phyloP scores from a whole-genome alignment of 2,329 filamentous ascomycete species.

The Tolypocladium guangdongense region DNA sequence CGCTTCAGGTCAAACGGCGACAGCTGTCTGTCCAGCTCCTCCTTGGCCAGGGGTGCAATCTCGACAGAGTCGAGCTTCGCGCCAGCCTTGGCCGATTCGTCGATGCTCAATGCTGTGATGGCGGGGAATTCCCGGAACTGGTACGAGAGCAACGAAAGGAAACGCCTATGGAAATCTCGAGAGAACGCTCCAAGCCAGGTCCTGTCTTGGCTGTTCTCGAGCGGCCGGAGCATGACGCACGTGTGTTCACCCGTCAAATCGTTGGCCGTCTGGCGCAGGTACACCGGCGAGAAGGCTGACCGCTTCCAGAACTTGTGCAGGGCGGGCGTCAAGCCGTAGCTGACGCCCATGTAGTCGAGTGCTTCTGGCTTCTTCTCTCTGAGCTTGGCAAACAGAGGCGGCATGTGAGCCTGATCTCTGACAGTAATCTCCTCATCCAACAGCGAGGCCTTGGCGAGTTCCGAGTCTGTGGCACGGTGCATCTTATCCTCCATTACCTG shows the following conservation, averaged over 20 bases:
- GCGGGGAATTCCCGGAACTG: conserved; percentile 79
- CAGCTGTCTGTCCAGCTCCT: conserved; percentile 65
- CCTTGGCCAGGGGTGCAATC: conserved; percentile 52
- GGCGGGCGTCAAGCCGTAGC: conserved; percentile 76
- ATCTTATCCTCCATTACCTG: conserved; percentile 49
- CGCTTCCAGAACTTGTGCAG: conserved; percentile 98
- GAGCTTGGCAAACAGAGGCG: conserved; percentile 82
- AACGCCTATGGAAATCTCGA: conserved; percentile 89
- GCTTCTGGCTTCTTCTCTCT: conserved; percentile 68
- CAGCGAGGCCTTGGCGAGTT: conserved; percentile 65
- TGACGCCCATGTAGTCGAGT: conserved; percentile 91
- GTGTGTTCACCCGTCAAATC: conserved; percentile 96
- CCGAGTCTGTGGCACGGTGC: conserved; percentile 69
- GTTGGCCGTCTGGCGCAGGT: conserved; percentile 89
- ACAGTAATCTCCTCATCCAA: conserved; percentile 83
- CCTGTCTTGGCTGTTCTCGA: conserved; percentile 56
- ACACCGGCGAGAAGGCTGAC: conserved; percentile 75
- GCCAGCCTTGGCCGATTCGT: conserved; percentile 70
- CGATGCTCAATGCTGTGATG: conserved; percentile 71
- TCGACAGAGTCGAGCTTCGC: conserved; percentile 49
- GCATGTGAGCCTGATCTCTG: conserved; percentile 82
- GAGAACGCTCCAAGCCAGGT: conserved; percentile 87
- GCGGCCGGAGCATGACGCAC: conserved; percentile 87
- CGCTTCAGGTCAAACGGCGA: conserved; percentile 93
- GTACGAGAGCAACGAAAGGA: conserved; percentile 80